phyloP scores from a whole-genome alignment of 1,284 basidiomycete species.

The Apiotrichum porosum region DNA sequence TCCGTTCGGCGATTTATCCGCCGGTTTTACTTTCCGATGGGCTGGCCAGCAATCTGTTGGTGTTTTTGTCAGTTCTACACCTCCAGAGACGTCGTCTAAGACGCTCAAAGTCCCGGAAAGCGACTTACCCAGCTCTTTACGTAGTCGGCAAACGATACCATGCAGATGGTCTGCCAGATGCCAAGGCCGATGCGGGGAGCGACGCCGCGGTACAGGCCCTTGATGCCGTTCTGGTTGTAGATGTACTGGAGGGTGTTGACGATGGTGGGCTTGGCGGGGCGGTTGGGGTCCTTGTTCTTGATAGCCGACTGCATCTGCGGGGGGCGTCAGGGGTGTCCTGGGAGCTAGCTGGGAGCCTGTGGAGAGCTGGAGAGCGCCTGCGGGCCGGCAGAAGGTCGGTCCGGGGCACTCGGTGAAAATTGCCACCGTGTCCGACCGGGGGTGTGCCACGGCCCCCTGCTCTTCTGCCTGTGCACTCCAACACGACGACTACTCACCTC shows the following conservation, averaged over 20 bases:
- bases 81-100: no score
- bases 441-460: no score
- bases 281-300: slow-evolving; percentile 67
- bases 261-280: slow-evolving; percentile 84
- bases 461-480: no score
- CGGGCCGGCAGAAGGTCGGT: background rate
- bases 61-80: no score
- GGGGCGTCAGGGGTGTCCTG: slow-evolving; percentile 34
- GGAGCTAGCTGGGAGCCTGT: background rate
- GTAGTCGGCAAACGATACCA: slow-evolving; percentile 96
- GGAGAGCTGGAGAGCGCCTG: background rate
- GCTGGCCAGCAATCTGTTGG: no score
- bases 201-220: slow-evolving; percentile 95
- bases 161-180: slow-evolving; percentile 63
- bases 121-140: no score
- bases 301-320: slow-evolving; percentile 93
- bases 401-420: background rate
- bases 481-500: slow-evolving; percentile 42
- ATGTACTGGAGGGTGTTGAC: slow-evolving; percentile 85
- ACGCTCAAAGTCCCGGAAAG: no score
- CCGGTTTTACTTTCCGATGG: no score
- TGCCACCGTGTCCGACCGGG: background rate
- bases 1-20: no score
- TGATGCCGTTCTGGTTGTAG: slow-evolving; percentile 94
- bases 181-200: slow-evolving; percentile 91